These are phyloP conservation scores for Pelargonium nanum DNA, from an alignment of 345 rosid genomes.

Conservation along the genomic window DNA sequence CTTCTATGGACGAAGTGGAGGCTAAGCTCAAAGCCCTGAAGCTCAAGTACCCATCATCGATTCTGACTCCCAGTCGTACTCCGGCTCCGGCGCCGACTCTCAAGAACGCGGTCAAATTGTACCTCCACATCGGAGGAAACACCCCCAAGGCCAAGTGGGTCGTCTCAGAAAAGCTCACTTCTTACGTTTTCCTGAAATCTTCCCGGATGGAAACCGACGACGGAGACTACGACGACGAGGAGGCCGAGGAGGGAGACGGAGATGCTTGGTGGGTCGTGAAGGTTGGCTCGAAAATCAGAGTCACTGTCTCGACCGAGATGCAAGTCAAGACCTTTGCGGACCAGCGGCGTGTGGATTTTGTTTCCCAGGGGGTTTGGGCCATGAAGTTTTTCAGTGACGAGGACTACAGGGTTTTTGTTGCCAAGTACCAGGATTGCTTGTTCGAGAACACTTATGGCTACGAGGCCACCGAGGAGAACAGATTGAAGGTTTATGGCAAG, in stretches of 20 bases:
- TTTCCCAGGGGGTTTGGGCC: conserved; percentile 84
- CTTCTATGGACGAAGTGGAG: conserved; percentile 17
- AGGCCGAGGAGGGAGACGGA: conserved; percentile 18
- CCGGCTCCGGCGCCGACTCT: conserved; percentile 14
- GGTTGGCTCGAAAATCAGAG: conserved; percentile 25
- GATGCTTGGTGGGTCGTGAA: conserved; percentile 31
- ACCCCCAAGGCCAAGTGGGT: conserved; percentile 47
- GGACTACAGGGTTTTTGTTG: conserved; percentile 39
- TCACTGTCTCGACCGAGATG: conserved; percentile 32
- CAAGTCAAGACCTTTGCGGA: conserved; percentile 62
- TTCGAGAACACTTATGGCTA: conserved; percentile 81
- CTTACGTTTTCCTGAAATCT: conserved; percentile 10
- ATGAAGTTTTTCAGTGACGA: conserved; percentile 56
- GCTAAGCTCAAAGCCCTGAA: conserved; percentile 17
- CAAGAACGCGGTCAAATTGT: conserved; percentile 30
- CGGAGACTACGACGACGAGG: conserved; percentile 7
- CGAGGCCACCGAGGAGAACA: conserved; percentile 74
- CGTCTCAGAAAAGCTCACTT: conserved; percentile 18
- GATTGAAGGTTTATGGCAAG: conserved; percentile 75
- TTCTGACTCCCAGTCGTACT: neutral
- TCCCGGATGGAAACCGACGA: conserved; percentile 10
- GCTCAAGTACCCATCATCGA: conserved; percentile 15
- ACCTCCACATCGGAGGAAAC: conserved; percentile 37
- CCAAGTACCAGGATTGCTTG: conserved; percentile 53
- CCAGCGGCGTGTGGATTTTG: conserved; percentile 90